These are phyloP conservation scores for Platanus orientalis DNA, from an alignment of 164 flowering plant species.

Conservation along the genomic window DNA sequence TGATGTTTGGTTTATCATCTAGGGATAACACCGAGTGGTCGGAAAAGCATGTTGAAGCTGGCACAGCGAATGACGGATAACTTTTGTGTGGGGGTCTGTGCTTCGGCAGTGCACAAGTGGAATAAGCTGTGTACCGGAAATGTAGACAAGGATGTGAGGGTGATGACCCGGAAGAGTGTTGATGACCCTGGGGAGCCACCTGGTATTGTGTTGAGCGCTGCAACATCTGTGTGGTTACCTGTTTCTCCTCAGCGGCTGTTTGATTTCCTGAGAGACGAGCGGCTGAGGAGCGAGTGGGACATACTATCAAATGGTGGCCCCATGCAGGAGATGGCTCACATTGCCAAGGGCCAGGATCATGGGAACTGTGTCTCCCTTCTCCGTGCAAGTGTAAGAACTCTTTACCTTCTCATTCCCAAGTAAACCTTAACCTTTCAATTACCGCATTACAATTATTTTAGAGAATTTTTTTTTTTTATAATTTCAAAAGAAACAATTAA, in stretches of 20 bases:
- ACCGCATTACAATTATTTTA: too few species aligned
- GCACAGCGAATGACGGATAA: slow-evolving; percentile 91
- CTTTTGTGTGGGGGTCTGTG: slow-evolving; percentile 92
- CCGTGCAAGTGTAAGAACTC: slow-evolving; percentile 74
- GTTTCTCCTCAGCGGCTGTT: slow-evolving; percentile 81
- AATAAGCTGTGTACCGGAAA: slow-evolving; percentile 68
- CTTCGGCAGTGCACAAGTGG: slow-evolving; percentile 91
- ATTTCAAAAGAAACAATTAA: too few species aligned
- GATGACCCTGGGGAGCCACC: slow-evolving; percentile 97
- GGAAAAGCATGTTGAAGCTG: slow-evolving; percentile 92
- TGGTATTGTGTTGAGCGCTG: slow-evolving; percentile 87
- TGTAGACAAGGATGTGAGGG: slow-evolving; percentile 75
- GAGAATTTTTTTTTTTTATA: too few species aligned
- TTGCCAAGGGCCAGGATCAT: slow-evolving; percentile 91
- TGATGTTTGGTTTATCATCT: too few species aligned
- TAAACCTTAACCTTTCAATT: too few species aligned
- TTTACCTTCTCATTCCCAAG: too few species aligned
- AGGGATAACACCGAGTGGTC: slow-evolving; percentile 77
- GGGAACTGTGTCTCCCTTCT: slow-evolving; percentile 97
- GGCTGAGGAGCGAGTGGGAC: slow-evolving; percentile 93
- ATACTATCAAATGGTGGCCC: slow-evolving; percentile 96
- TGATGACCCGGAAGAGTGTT: slow-evolving; percentile 90
- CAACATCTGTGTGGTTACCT: slow-evolving; percentile 95
- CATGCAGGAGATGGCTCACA: slow-evolving; percentile 97
- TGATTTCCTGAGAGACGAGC: slow-evolving; percentile 85